Evolutionary conservation across 768 basidiomycete genomes (phyloP).

Genomic region (Suillus spraguei): DNA sequence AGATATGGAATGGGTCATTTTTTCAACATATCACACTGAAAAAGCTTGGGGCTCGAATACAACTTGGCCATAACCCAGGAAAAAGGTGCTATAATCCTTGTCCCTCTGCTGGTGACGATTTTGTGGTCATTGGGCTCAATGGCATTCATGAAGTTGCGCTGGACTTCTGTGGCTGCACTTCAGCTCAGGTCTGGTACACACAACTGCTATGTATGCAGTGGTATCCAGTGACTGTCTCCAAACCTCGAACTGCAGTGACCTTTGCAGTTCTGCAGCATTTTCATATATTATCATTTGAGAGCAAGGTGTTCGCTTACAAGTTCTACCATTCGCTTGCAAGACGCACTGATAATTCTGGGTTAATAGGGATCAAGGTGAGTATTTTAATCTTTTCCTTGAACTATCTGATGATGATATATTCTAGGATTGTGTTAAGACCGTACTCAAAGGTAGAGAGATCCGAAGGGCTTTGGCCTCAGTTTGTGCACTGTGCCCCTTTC

Average conservation of each 20-base stretch:
- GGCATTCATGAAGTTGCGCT: conserved; percentile 24
- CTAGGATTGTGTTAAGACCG: too few relatives aligned
- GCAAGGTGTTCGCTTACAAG: too few relatives aligned
- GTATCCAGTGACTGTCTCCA: conserved; percentile 17
- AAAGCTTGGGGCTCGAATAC: conserved; percentile 22
- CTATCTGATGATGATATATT: neutral
- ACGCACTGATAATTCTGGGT: conserved; percentile 34
- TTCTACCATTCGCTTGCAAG: conserved; percentile 29
- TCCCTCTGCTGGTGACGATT: conserved; percentile 19
- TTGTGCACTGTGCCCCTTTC: too few relatives aligned
- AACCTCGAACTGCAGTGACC: conserved; percentile 31
- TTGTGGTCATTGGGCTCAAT: conserved; percentile 27
- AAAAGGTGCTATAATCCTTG: conserved; percentile 18
- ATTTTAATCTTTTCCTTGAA: neutral
- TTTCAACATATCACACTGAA: conserved; percentile 22
- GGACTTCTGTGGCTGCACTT: conserved; percentile 17
- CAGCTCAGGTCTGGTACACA: conserved; percentile 8
- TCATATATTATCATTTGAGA: conserved; percentile 30
- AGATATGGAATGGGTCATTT: conserved; percentile 20
- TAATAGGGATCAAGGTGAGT: conserved; percentile 15
- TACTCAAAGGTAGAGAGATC: too few relatives aligned
- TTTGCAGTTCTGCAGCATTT: conserved; percentile 28
- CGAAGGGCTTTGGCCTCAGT: too few relatives aligned
- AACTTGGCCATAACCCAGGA: conserved; percentile 26
- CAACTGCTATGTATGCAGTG: conserved; percentile 15